Evolutionary conservation across 2,329 filamentous ascomycete species (phyloP), one percentile per base, ranked within the genome.

Genomic region (Nectriaceae sp.): DNA sequence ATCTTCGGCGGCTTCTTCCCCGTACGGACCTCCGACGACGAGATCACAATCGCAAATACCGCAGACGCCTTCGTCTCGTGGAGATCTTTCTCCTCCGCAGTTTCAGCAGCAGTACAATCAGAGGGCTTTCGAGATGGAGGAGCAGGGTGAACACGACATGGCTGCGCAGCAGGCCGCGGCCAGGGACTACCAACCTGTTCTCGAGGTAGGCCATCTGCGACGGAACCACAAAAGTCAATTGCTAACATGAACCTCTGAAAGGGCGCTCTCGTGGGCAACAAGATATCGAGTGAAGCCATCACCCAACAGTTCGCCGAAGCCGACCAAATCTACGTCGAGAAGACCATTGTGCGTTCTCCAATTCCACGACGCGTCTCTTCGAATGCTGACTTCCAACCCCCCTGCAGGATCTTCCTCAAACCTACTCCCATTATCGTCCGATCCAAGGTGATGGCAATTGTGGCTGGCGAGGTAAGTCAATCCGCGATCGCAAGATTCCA

Each of bases 361-460:
- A n/a, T 19, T 49, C 10, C 18, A 40, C 16, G 26, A n/a, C n/a
- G 42, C 40, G 33, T 56, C 19, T 44, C 46, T n/a, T 40, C 29
- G n/a, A 29, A 42, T 44, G 42, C 49, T 61, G 47, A 63, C 44
- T 44, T 21, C 43, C 21, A 47, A 44, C 38, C 33, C 44, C 24
- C 39, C 20, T 31, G 13, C 59, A 96, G 91, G 80, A 85, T 18
- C 79, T 99, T 46, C 88, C 91, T 5, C 79, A 86, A 61, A 90
- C 87, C 47, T 96, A 96, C 69, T 89, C 90, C 18, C 86, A 91
- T 66, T 96, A 93, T 66, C 89, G 94, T 46, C 87, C 87, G 11
- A 84, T 96, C 67, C 86, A 88, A 70, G 93, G 94, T 44, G 93
- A 97, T 72, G 94, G 94, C 50, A 95, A 96, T 67, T 97, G 94